Base-by-base conservation (phyloP, 352 stramenopile genomes). In the Pythium biforme region DNA sequence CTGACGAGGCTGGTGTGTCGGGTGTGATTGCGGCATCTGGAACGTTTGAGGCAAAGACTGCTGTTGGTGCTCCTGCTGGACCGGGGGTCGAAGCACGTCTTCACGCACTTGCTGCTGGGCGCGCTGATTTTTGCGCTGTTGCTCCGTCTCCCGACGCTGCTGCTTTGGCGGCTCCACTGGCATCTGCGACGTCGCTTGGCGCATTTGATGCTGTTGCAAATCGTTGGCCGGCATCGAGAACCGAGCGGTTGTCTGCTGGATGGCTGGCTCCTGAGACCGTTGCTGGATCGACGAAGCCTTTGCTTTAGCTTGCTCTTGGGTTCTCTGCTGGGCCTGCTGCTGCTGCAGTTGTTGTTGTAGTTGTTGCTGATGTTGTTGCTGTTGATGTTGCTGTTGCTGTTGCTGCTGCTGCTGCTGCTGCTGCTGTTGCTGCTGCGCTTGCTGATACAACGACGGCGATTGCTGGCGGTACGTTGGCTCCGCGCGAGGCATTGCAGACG, bases 341-440 rank as follows among this genome's bases (percentile, higher is more conserved):
- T 55, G 43, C 20, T 53, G 43, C 27, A 25, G 40, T 39, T 49
- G 37, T 1, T 40, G 48, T 6, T 54, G 48, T n/a, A 33, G 29
- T 31, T 47, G 50, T 11, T 31, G 33, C 5, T 49, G 31, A 15
- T 57, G 31, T 10, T 20, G 29, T 6, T 20, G 17, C 7, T 55
- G 49, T 15, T 40, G 49, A 8, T 55, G 27, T 19, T 40, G 27
- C 25, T 40, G 25, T 15, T 48, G 54, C 10, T 72, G 60, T 27
- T 72, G 56, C 19, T 69, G 70, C 26, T 69, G 58, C 41, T 70
- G 70, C 25, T 59, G 49, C 20, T 66, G 47, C 25, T 59, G 52
- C 34, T 68, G 40, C 8, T 51, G 49, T n/a, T 62, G 48, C 47
- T 56, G 46, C 33, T 70, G 68, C 29, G 56, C 34, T 55, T 59